Evolutionary conservation across 2,329 filamentous ascomycete species (phyloP).

Genomic region (Penicillium sp.): DNA sequence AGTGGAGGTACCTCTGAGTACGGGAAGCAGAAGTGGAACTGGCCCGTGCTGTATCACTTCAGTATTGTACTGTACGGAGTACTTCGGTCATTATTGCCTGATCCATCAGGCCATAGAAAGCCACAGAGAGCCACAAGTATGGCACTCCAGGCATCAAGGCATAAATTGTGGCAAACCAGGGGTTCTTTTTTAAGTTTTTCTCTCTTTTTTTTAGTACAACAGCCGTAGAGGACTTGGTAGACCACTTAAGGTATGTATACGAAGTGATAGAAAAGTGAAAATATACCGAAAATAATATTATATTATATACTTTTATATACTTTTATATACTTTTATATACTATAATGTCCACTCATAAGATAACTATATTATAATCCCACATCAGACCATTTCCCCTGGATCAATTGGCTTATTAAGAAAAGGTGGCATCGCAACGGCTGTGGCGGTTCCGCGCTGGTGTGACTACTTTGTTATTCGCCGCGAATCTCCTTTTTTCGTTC

Average conservation of each 20-base stretch:
- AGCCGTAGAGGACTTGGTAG: too few relatives aligned
- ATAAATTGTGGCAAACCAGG: constrained; percentile 4
- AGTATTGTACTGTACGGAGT: not conserved
- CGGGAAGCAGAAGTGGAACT: constrained; percentile 7
- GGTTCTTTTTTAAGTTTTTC: not conserved
- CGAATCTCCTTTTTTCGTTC: constrained; percentile 13
- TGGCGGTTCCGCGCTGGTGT: constrained; percentile 37
- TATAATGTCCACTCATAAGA: not conserved
- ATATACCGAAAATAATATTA: not conserved
- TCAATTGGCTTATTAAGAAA: constrained; percentile 20
- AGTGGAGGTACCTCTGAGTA: constrained; percentile 15
- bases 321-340: too few relatives aligned
- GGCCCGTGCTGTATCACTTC: constrained; percentile 1
- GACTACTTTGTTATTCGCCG: constrained; percentile 26
- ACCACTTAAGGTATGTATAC: too few relatives aligned
- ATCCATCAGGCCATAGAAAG: not conserved
- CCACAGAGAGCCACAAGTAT: too few relatives aligned
- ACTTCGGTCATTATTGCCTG: not conserved
- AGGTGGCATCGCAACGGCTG: constrained; percentile 23
- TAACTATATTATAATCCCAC: not conserved
- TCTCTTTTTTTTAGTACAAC: not conserved
- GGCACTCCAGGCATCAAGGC: not conserved
- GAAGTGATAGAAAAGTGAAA: not conserved
- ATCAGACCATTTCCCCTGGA: constrained; percentile 9
- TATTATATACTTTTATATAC: not conserved